Conservation (phyloP, 352 stramenopile genomes). For the Pythium chondricola region DNA sequence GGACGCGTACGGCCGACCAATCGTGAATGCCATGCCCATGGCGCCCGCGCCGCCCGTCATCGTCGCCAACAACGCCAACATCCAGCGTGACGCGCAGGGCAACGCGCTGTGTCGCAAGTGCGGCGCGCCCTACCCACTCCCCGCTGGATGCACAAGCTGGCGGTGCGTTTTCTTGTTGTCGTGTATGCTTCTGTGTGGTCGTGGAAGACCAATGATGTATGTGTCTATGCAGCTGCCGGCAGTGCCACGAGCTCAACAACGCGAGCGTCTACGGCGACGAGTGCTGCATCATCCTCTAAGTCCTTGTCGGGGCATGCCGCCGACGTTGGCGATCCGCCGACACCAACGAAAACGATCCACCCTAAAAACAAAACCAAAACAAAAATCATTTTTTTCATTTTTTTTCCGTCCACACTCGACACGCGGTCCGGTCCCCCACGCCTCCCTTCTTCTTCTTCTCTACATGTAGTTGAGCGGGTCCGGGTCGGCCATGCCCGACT, state of each 20-base stretch:
- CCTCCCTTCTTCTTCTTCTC: not conserved
- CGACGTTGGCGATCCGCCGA: too few relatives aligned
- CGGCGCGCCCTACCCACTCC: slow-evolving; percentile 58
- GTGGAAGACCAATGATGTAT: not conserved
- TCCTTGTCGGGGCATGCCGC: too few relatives aligned
- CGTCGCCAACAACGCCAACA: slow-evolving; percentile 63
- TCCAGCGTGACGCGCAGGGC: slow-evolving; percentile 51
- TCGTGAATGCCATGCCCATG: slow-evolving; percentile 36
- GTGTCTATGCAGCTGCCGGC: slow-evolving; percentile 37
- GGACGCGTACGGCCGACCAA: slow-evolving; percentile 40
- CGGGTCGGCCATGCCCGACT: slow-evolving; percentile 39
- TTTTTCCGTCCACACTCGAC: not conserved
- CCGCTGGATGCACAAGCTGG: slow-evolving; percentile 62
- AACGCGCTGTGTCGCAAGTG: slow-evolving; percentile 78
- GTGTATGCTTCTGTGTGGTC: not conserved
- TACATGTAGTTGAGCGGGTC: slow-evolving; percentile 26
- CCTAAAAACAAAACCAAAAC: too few relatives aligned
- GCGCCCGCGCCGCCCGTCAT: slow-evolving; percentile 22
- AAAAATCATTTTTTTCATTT: too few relatives aligned
- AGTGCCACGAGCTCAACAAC: slow-evolving; percentile 71
- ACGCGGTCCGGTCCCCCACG: not conserved
- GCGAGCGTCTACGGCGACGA: slow-evolving; percentile 72
- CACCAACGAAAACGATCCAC: too few relatives aligned
- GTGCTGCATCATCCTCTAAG: slow-evolving; percentile 53
- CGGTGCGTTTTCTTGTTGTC: slow-evolving; percentile 20